Conservation (phyloP, 1,284 basidiomycete species). For the Ceratobasidium sp. region DNA sequence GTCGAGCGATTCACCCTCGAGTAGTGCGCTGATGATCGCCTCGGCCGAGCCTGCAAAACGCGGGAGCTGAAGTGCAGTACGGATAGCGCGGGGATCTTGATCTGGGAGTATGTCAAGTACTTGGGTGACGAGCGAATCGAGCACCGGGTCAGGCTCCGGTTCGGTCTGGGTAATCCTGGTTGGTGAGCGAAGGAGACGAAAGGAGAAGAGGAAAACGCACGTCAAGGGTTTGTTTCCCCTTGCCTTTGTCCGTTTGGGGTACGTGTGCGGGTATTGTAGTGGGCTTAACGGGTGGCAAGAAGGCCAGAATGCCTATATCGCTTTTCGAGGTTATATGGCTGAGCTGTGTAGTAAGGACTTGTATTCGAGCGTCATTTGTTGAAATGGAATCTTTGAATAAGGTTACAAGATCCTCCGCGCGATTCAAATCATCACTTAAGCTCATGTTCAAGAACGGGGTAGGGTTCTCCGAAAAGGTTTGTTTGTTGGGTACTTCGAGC, state of each 20-base stretch:
- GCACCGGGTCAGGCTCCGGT: constrained; percentile 13
- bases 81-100: constrained; percentile 49
- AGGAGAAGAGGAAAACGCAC: background rate
- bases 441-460: constrained; percentile 24
- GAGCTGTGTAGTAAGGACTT: constrained; percentile 29
- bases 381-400: constrained; percentile 15
- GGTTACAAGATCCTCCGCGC: constrained; percentile 3
- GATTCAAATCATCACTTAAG: constrained; percentile 41
- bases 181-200: background rate
- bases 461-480: background rate
- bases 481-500: constrained; percentile 22
- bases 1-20: constrained; percentile 48
- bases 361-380: constrained; percentile 19
- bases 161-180: constrained; percentile 7
- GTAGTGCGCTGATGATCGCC: constrained; percentile 48
- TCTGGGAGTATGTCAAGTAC: constrained; percentile 53
- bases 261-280: background rate
- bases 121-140: constrained; percentile 49
- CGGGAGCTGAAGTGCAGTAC: constrained; percentile 50
- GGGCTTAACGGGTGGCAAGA: constrained; percentile 6
- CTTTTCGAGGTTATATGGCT: constrained; percentile 15
- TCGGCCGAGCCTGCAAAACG: constrained; percentile 49
- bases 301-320: constrained; percentile 24
- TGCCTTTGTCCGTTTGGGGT: constrained; percentile 30
- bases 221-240: constrained; percentile 32